Conservation (phyloP, 192 early-diverging fungal species). For the Umbelopsis sp. region DNA sequence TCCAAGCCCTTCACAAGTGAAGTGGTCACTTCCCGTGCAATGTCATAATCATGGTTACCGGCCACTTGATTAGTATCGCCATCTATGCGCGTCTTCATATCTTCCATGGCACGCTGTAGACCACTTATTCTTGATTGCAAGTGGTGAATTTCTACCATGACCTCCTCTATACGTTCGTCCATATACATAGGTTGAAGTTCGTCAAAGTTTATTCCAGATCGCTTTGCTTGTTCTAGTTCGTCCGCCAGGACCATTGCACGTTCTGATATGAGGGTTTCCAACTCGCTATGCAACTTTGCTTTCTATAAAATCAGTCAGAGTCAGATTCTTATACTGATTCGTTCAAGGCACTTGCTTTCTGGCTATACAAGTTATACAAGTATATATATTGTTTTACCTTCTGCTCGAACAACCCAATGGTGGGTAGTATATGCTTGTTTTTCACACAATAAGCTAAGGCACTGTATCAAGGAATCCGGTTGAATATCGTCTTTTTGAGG, state of each 20-base stretch:
- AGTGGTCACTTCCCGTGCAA: background rate
- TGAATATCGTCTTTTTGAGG: background rate
- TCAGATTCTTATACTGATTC: background rate
- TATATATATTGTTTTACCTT: slow-evolving; percentile 15
- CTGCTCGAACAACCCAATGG: background rate
- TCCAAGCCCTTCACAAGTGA: background rate
- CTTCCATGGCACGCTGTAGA: background rate
- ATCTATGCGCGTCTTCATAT: background rate
- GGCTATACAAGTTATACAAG: no score
- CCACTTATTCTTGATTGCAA: background rate
- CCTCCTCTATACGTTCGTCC: slow-evolving; percentile 38
- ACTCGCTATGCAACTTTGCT: slow-evolving; percentile 15
- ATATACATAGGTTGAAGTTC: slow-evolving; percentile 27
- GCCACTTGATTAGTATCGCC: background rate
- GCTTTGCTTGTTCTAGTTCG: background rate
- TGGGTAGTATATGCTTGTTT: background rate
- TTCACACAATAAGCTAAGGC: background rate
- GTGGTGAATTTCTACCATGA: background rate
- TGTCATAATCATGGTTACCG: background rate
- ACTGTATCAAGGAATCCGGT: background rate
- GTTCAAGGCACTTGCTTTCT: no score
- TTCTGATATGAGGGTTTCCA: slow-evolving; percentile 27
- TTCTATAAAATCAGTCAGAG: background rate
- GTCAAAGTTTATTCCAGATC: background rate
- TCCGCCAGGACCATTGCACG: slow-evolving; percentile 13